Percentiles rank a stretch among this genome's conserved stretches.
Conservation (phyloP, 495 filamentous ascomycete species). For the Daldinia concentrica region DNA sequence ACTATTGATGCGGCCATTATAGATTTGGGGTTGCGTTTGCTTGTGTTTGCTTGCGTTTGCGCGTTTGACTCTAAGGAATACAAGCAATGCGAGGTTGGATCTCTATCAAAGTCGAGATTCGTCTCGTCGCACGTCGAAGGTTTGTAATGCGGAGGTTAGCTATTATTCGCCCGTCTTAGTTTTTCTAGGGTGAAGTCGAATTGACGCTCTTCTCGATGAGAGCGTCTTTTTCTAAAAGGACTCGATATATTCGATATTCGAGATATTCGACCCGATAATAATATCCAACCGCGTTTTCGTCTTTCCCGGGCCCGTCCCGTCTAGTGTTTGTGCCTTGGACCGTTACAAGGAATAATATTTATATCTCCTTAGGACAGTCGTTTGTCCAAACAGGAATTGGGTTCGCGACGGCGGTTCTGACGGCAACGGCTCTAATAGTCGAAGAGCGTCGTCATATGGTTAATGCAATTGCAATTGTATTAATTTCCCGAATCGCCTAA, state of each 20-base stretch:
- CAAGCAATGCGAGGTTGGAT: neutral
- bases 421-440: conserved; percentile 2
- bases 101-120: neutral
- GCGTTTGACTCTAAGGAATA: neutral
- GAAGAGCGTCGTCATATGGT: conserved; percentile 14
- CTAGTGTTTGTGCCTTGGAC: neutral
- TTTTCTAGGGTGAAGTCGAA: too few relatives aligned
- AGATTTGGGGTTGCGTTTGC: neutral
- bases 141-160: neutral
- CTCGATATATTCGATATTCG: neutral
- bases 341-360: conserved; percentile 5
- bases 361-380: conserved; percentile 14
- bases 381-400: conserved; percentile 6
- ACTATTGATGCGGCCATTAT: conserved; percentile 54
- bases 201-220: neutral
- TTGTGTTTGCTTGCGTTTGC: neutral
- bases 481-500: conserved; percentile 17
- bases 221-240: neutral
- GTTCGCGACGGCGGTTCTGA: conserved; percentile 17
- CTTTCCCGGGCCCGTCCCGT: conserved; percentile 5
- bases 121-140: neutral
- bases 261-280: neutral
- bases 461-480: neutral
- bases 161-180: neutral
- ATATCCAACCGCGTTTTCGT: neutral